A percentile compares a stretch with the other conserved stretches of the same genome.
Evolutionary conservation across 2,329 filamentous ascomycete genomes (phyloP).

Genomic region (Podosphaera fusca): DNA sequence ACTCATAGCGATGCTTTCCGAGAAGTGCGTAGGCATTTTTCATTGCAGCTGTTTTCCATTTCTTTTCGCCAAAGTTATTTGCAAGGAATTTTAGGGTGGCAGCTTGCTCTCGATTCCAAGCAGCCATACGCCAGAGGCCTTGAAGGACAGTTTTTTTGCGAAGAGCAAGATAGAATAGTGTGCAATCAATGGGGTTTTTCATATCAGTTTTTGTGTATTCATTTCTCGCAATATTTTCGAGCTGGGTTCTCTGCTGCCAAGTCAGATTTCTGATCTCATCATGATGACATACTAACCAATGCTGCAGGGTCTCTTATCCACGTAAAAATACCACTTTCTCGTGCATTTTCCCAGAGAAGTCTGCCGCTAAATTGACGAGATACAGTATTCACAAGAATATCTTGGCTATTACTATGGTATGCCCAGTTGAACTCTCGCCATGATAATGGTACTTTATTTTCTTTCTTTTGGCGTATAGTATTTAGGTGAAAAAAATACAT

Average conservation of each 20-base stretch:
- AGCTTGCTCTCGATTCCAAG: slow-evolving; percentile 65
- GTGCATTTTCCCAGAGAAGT: slow-evolving; percentile 65
- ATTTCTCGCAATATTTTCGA: slow-evolving; percentile 77
- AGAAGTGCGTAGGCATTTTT: slow-evolving; percentile 95
- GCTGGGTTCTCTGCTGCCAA: slow-evolving; percentile 39
- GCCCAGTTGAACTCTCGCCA: slow-evolving; percentile 74
- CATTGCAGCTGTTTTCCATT: slow-evolving; percentile 71
- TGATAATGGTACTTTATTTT: slow-evolving; percentile 39
- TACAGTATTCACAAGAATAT: slow-evolving; percentile 70
- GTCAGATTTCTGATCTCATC: neutral
- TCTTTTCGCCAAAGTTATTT: slow-evolving; percentile 75
- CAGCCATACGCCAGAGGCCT: slow-evolving; percentile 85
- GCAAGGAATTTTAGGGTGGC: slow-evolving; percentile 58
- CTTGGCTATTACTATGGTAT: slow-evolving; percentile 65
- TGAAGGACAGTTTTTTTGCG: slow-evolving; percentile 77
- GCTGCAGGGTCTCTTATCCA: slow-evolving; percentile 65
- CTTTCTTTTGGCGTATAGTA: slow-evolving; percentile 41
- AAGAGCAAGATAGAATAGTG: slow-evolving; percentile 74
- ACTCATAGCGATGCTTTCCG: slow-evolving; percentile 77
- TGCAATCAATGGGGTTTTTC: slow-evolving; percentile 79
- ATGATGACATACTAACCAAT: slow-evolving; percentile 33
- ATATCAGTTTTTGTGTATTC: slow-evolving; percentile 76
- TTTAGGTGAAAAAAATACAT: slow-evolving; percentile 77
- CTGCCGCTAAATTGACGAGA: slow-evolving; percentile 55
- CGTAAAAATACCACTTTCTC: slow-evolving; percentile 79